Evolutionary conservation across 2,329 filamentous ascomycete genomes (phyloP), one percentile per base, ranked within the genome.

Genomic region (Ophiocordyceps australis): DNA sequence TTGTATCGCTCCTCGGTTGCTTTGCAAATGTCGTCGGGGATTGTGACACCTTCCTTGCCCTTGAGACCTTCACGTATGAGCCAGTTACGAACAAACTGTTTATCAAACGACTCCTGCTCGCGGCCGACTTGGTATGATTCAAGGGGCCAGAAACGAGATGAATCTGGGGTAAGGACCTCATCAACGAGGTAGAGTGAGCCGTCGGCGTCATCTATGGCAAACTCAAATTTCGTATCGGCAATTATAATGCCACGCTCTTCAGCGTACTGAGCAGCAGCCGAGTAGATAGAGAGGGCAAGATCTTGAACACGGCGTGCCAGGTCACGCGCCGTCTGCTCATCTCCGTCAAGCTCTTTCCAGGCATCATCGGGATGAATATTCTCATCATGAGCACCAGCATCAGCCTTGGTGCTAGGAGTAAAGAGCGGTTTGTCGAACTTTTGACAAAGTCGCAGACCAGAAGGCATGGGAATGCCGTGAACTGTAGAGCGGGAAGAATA

Each of bases 21-120:
- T 10, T 20, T 18, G 18, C 32, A 31, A 22, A 37, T 28, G 26
- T 85, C 73, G 4, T 71, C 62, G 0, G 78, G 74, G 58, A 93
- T 30, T 7, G 24, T 22, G 13, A 44, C 41, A 73, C 33, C 52
- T 52, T 11, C 89, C 33, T 45, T 45, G 24, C 43, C 45, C 35
- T 45, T 47, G 22, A 91, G 49, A 1, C 77, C 78, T 30, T 76
- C 59, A 24, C 47, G 52, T 3, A 72, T 75, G 40, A 94, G 50
- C 79, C 82, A 94, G 52, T 94, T 74, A 19, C 85, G 61, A 37
- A 93, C 49, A 41, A 65, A 74, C 54, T 85, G 77, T 62, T 94
- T 94, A 47, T 94, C 85, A 38, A 86, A 89, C 51, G 79, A 89
- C 28, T 75, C 65, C 56, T 91, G 82, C 29, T 76, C 64, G 33